Conservation (phyloP, 352 stramenopile species). For the Achlya hypogyna region DNA sequence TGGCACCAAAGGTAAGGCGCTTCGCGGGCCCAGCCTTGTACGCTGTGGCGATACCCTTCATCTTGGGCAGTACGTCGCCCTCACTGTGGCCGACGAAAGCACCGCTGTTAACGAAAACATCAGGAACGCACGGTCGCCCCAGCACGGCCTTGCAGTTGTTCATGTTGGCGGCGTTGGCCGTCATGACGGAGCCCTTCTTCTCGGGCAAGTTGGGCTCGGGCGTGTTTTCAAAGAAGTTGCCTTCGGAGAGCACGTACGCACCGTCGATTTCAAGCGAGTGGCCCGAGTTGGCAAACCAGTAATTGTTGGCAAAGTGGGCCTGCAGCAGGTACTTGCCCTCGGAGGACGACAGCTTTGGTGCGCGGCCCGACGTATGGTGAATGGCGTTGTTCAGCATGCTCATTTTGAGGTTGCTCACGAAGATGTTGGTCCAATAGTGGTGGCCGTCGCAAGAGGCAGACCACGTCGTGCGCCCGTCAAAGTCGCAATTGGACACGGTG, state of each 20-base stretch:
- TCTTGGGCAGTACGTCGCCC: not conserved
- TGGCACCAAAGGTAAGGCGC: not conserved
- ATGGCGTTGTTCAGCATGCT: constrained; percentile 38
- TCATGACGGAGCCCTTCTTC: not conserved
- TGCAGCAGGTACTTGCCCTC: constrained; percentile 24
- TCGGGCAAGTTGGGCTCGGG: not conserved
- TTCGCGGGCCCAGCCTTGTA: not conserved
- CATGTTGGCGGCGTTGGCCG: not conserved
- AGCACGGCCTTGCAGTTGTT: not conserved
- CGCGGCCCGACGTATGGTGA: constrained; percentile 34
- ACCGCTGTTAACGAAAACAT: not conserved
- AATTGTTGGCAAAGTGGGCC: constrained; percentile 25
- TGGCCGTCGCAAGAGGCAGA: constrained; percentile 37
- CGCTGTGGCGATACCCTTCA: not conserved
- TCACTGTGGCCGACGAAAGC: not conserved
- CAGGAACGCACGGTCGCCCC: not conserved
- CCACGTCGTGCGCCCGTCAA: constrained; percentile 35
- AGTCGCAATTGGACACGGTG: constrained; percentile 48
- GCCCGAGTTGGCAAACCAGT: constrained; percentile 23
- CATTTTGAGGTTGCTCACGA: constrained; percentile 28
- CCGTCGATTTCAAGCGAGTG: constrained; percentile 25
- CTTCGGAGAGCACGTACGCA: constrained; percentile 24
- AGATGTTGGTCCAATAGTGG: constrained; percentile 44
- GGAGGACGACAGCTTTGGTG: constrained; percentile 30
- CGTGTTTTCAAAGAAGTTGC: not conserved